Percentiles rank a stretch among this genome's conserved stretches.
phyloP scores from a whole-genome alignment of 2,329 filamentous ascomycete genomes.

The Gaeumannomyces sp. region DNA sequence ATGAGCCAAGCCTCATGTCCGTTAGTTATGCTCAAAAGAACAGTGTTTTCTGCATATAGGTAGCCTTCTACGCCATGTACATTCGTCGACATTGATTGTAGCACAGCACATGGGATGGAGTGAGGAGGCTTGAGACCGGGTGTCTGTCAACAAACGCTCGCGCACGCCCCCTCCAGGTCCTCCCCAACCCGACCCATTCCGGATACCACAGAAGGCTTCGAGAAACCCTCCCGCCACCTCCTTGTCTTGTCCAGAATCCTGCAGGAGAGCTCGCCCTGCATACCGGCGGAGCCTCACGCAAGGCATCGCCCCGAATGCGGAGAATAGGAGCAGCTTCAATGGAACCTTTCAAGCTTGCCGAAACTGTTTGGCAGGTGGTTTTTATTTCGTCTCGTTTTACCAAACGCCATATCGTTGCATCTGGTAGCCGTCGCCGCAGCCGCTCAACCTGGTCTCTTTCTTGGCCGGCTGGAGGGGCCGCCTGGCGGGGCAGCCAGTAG shows the following conservation, averaged over 20 bases:
- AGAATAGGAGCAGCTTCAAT: neutral
- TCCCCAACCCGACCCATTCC: neutral
- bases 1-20: too few species aligned
- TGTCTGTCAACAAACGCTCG: neutral
- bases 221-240: neutral
- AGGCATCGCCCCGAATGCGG: neutral
- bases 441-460: neutral
- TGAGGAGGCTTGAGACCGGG: neutral
- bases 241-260: neutral
- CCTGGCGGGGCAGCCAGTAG: too few species aligned
- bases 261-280: neutral
- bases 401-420: neutral
- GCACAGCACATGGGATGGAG: neutral
- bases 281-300: neutral
- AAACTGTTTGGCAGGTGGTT: neutral
- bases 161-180: neutral
- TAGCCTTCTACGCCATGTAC: too few species aligned
- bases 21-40: too few species aligned
- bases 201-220: neutral
- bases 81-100: too few species aligned
- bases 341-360: neutral
- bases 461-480: neutral
- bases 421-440: too few species aligned
- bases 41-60: too few species aligned
- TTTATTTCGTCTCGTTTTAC: neutral